Conservation (phyloP, 2,329 filamentous ascomycete species). For the Capronia americana region DNA sequence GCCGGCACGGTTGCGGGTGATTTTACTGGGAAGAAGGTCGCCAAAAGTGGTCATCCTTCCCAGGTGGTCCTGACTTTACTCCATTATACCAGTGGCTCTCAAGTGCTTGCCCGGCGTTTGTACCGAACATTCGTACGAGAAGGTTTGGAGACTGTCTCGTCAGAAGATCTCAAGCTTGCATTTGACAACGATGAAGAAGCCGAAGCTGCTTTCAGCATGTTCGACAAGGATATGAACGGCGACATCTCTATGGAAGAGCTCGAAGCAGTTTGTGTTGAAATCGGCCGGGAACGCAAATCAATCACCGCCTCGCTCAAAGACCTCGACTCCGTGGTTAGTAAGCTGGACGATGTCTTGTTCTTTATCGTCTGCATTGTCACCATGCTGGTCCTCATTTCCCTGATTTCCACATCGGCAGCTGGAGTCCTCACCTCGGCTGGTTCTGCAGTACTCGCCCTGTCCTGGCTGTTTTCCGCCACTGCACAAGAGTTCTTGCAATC, state of each 20-base stretch:
- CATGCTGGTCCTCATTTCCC: constrained; percentile 83
- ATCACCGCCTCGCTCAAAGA: constrained; percentile 95
- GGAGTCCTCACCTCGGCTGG: constrained; percentile 89
- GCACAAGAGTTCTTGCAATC: constrained; percentile 95
- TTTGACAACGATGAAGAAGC: constrained; percentile 86
- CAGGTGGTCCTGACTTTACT: constrained; percentile 84
- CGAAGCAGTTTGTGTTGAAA: constrained; percentile 90
- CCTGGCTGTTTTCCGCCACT: constrained; percentile 90
- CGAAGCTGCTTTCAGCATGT: constrained; percentile 86
- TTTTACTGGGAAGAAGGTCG: constrained; percentile 77
- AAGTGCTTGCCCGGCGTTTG: constrained; percentile 83
- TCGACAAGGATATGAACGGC: constrained; percentile 95
- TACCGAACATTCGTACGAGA: constrained; percentile 84
- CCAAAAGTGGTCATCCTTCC: constrained; percentile 75
- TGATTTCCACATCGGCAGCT: constrained; percentile 89
- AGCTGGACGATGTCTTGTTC: constrained; percentile 86
- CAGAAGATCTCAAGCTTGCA: constrained; percentile 77
- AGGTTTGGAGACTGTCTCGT: constrained; percentile 75
- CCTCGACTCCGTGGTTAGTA: constrained; percentile 88
- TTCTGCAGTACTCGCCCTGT: constrained; percentile 83
- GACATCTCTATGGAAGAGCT: constrained; percentile 96
- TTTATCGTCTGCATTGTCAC: constrained; percentile 83
- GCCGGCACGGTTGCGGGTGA: constrained; percentile 87
- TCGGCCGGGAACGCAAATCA: constrained; percentile 91
- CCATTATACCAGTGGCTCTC: constrained; percentile 72